Evolutionary conservation across 495 filamentous ascomycete genomes (phyloP).

Genomic region (Aspergillus diversus): DNA sequence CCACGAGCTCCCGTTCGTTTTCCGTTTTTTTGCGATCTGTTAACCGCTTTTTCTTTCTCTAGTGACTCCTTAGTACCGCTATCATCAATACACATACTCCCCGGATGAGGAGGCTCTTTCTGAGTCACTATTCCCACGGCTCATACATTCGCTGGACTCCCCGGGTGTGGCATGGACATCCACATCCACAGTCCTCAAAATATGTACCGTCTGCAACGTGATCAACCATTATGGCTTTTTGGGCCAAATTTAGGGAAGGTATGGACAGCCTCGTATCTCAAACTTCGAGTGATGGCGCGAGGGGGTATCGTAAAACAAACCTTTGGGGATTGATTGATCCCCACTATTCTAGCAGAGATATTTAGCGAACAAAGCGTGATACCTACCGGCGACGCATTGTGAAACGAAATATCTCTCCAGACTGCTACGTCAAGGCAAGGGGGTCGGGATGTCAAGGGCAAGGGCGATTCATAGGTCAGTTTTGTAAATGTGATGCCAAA

Average conservation of each 20-base stretch:
- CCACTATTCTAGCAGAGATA: neutral
- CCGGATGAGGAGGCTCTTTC: neutral
- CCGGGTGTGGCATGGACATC: neutral
- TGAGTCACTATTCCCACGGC: neutral
- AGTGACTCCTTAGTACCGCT: neutral
- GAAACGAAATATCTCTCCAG: neutral
- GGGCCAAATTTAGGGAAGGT: neutral
- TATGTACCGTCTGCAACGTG: neutral
- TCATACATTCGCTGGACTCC: neutral
- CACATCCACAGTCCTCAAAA: neutral
- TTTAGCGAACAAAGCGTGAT: neutral
- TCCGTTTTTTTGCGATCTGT: neutral
- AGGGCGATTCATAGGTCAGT: too few species aligned
- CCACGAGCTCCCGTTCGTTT: neutral
- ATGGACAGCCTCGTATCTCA: too few species aligned
- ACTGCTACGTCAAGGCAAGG: neutral
- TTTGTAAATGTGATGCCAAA: too few species aligned
- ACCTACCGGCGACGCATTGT: neutral
- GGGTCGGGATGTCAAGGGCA: neutral
- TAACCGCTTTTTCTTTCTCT: neutral
- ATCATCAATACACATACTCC: neutral
- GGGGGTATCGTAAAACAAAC: neutral
- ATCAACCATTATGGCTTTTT: neutral
- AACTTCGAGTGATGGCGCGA: neutral
- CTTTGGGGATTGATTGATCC: neutral